A percentile compares a stretch with the other conserved stretches of the same genome.
Conservation (phyloP, 164 flowering plant genomes). For the grape (Vitis vinifera) region DNA sequence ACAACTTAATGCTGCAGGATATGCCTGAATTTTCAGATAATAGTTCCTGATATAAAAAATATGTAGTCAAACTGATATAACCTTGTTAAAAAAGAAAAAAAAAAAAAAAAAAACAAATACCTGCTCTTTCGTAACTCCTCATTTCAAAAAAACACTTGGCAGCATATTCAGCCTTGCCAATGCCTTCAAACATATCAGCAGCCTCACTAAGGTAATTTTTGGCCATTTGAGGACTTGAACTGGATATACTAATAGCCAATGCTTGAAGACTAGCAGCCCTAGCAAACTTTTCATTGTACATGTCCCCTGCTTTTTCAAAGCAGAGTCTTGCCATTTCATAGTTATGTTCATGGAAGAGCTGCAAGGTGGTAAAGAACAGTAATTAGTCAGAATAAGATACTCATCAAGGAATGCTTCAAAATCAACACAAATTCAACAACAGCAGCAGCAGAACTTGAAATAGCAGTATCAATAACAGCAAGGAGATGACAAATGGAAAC, state of each 20-base stretch:
- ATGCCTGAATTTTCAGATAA: no score
- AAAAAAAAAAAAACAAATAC: background rate
- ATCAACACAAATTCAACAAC: no score
- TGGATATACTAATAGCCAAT: background rate
- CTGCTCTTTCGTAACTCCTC: background rate
- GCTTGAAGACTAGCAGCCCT: background rate
- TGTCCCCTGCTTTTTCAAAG: conserved; percentile 11
- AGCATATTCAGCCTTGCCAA: background rate
- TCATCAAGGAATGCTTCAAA: background rate
- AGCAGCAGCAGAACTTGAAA: no score
- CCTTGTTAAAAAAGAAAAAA: background rate
- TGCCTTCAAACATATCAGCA: conserved; percentile 2
- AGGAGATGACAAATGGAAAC: no score
- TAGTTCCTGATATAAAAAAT: no score
- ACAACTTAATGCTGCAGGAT: no score
- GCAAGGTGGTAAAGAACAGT: background rate
- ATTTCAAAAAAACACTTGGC: background rate
- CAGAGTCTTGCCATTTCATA: conserved; percentile 12
- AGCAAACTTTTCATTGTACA: background rate
- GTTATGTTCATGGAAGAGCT: conserved; percentile 1
- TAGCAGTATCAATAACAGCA: no score
- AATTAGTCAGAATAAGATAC: background rate
- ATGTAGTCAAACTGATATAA: no score
- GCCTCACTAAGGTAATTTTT: background rate
- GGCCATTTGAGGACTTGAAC: background rate